Evolutionary conservation across 2,329 filamentous ascomycete genomes (phyloP).

Genomic region (Diplodia seriata): DNA sequence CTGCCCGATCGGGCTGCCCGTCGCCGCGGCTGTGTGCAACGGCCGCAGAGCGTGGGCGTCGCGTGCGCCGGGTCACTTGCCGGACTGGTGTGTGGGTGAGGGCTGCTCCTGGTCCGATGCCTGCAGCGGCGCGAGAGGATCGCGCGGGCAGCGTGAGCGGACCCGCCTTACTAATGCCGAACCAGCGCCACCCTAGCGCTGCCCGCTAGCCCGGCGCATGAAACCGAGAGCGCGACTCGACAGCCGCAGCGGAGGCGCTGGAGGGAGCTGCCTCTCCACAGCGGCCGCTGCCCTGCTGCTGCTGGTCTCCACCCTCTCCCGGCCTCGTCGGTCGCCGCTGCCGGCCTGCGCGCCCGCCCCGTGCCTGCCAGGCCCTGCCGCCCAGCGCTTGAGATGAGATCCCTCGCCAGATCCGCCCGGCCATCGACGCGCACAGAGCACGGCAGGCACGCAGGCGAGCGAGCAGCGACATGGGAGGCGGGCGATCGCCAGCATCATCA

Average conservation of each 20-base stretch:
- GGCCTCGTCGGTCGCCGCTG: constrained; percentile 23
- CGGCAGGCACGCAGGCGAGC: constrained; percentile 3
- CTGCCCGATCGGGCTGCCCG: constrained; percentile 25
- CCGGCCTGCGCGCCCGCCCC: constrained; percentile 15
- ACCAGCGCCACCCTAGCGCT: constrained; percentile 17
- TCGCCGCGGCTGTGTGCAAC: constrained; percentile 30
- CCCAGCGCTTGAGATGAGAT: constrained; percentile 25
- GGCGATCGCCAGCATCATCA: constrained; percentile 24
- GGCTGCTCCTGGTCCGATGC: constrained; percentile 25
- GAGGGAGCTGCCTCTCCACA: not conserved
- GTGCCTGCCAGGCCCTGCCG: constrained; percentile 19
- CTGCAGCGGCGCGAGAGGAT: constrained; percentile 23
- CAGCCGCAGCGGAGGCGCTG: not conserved
- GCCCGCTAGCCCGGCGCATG: constrained; percentile 26
- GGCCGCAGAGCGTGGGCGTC: constrained; percentile 31
- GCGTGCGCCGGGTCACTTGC: constrained; percentile 29
- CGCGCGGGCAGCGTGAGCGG: constrained; percentile 7
- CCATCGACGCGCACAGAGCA: constrained; percentile 32
- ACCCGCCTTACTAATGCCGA: constrained; percentile 29
- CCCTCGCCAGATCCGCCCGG: constrained; percentile 21
- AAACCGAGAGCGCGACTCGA: constrained; percentile 25
- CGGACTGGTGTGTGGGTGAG: constrained; percentile 26
- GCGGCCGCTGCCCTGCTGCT: not conserved
- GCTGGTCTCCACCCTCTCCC: not conserved
- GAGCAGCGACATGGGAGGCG: constrained; percentile 27